Base-by-base conservation (phyloP, 768 basidiomycete genomes). In the Tubosaeta brunneosetosa region DNA sequence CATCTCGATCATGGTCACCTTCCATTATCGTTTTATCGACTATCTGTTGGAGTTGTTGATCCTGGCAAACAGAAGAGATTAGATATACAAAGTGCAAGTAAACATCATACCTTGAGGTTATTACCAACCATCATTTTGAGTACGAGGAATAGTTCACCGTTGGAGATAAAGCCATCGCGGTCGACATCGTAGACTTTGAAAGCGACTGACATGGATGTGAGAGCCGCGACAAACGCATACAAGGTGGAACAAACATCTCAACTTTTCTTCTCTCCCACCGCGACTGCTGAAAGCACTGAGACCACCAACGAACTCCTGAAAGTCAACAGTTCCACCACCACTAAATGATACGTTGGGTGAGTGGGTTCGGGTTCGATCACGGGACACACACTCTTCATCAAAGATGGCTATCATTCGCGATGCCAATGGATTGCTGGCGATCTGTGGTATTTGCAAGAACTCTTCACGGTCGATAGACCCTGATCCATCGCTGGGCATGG, bases 1-100 rank as follows among this genome's bases (percentile, higher is more conserved):
- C 97, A 66, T 99, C 97, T 2, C 91, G 94, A 65, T 99, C 94
- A 68, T 91, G 88, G 67, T 99, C 97, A 11, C 94, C 97, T 73
- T 99, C 97, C 93, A 99, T 94, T 68, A 99, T 99, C 9, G 97
- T 98, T 77, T 99, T 99, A 72, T 99, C 97, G 16, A 99, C 97
- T 54, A 99, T 99, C 69, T 98, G 97, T 71, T 99, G 97, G 54
- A 99, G 74, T 75, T 98, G 97, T 67, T 95, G 91, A 68, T 99
- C 97, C 92, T 95, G 66, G 34, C 53, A 36, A 47, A 13, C 7
- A 27, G 5, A 5, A 13, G 12, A 1, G 11, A 45, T 11, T 16
- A 22, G 32, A 19, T 27, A 8, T n/a, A 27, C 13, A 26, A 19
- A 38, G 42, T 7, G 34, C 13, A 44, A 14, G 34, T 8, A 27